Evolutionary conservation across 163 green algal genomes (phyloP), one percentile per base, ranked within the genome.

Genomic region (Chlorella variabilis): DNA sequence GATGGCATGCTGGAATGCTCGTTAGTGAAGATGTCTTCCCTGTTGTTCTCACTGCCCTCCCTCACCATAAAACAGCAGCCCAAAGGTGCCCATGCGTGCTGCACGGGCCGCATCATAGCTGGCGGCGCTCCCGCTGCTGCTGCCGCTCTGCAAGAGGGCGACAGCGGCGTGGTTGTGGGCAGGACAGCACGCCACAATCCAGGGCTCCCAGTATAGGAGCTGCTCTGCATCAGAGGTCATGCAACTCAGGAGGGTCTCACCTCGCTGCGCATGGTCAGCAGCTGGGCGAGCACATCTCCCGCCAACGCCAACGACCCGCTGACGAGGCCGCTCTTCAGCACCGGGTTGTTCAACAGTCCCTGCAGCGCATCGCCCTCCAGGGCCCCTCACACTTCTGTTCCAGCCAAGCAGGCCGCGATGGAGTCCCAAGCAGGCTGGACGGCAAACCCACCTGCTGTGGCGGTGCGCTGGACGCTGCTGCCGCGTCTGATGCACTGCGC

Each of bases 1-100:
- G n/a, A n/a, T n/a, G n/a, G n/a, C n/a, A n/a, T n/a, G n/a, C n/a
- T n/a, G n/a, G n/a, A n/a, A n/a, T n/a, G n/a, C n/a, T n/a, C n/a
- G n/a, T n/a, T n/a, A n/a, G n/a, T n/a, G n/a, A n/a, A n/a, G n/a
- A n/a, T n/a, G n/a, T n/a, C n/a, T n/a, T n/a, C n/a, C n/a, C n/a
- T n/a, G n/a, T n/a, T n/a, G n/a, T n/a, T n/a, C n/a, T n/a, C n/a
- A n/a, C n/a, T n/a, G n/a, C n/a, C n/a, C n/a, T n/a, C n/a, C n/a
- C n/a, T n/a, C n/a, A n/a, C n/a, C 93, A 42, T 97, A 97, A 69
- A 93, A 94, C 2, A 84, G 39, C 25, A 96, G 51, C 13, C 93
- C 93, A 87, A 93, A 97, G 59, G 81, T 86, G 59, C 85, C 83
- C 92, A 97, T 97, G 62, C 93, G 90, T 34, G 87, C 84, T 0